Evolutionary conservation across 108 stramenopile genomes (phyloP).

Genomic region (Nitzschia sp.): DNA sequence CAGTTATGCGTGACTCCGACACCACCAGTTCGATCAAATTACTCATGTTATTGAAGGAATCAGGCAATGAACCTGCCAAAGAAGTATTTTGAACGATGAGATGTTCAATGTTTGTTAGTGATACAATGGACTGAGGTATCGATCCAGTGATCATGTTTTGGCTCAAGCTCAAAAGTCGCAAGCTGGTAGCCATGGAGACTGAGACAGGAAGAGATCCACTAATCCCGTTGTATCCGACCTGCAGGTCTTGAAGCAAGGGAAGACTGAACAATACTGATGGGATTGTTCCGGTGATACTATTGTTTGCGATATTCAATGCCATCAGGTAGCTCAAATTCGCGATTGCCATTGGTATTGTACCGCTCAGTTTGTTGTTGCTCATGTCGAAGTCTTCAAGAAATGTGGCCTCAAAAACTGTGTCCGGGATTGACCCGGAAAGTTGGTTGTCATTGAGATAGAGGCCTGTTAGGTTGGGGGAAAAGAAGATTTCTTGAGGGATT

Average conservation of each 20-base stretch:
- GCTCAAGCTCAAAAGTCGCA: constrained; percentile 38
- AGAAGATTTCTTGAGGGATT: constrained; percentile 28
- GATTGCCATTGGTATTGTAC: constrained; percentile 40
- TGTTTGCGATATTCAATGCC: constrained; percentile 30
- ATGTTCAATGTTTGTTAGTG: constrained; percentile 20
- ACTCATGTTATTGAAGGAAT: constrained; percentile 47
- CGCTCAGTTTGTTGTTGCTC: constrained; percentile 23
- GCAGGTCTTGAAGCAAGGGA: constrained; percentile 27
- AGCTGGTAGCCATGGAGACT: constrained; percentile 7
- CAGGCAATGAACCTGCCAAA: constrained; percentile 57
- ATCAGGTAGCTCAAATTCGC: constrained; percentile 35
- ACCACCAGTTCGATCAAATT: constrained; percentile 51
- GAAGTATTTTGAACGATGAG: constrained; percentile 25
- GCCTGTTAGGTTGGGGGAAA: constrained; percentile 4
- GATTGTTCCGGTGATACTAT: constrained; percentile 44
- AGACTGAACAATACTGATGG: constrained; percentile 43
- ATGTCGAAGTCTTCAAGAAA: constrained; percentile 26
- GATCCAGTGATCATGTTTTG: constrained; percentile 42
- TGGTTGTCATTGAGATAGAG: constrained; percentile 36
- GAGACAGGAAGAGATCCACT: constrained; percentile 42
- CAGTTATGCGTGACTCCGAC: constrained; percentile 50
- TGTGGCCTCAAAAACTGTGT: constrained; percentile 24
- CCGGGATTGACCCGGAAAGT: constrained; percentile 32
- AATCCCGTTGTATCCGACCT: constrained; percentile 51
- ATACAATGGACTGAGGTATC: constrained; percentile 31